Evolutionary conservation across 148 eudicot species (phyloP).

Genomic region (Silene conica): DNA sequence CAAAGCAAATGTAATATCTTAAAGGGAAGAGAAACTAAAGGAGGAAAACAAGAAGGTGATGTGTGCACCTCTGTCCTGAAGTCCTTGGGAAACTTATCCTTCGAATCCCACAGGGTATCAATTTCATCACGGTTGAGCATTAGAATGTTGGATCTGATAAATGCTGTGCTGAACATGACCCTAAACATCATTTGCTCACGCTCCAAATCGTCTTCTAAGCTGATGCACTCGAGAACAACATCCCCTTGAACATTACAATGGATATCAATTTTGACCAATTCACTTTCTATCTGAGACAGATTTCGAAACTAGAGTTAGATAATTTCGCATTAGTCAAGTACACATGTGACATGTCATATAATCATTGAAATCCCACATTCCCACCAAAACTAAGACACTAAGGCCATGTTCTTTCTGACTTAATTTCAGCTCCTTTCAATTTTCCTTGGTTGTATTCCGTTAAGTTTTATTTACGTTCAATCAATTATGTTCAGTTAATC

Average conservation of each 20-base stretch:
- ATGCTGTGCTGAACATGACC: slow-evolving; percentile 84
- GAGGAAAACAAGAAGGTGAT: neutral
- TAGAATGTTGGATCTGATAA: slow-evolving; percentile 76
- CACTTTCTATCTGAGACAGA: slow-evolving; percentile 61
- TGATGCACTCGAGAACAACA: slow-evolving; percentile 82
- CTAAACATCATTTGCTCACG: slow-evolving; percentile 69
- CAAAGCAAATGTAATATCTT: neutral
- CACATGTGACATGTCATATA: neutral
- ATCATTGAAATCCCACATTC: slow-evolving; percentile 4
- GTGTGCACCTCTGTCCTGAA: slow-evolving; percentile 68
- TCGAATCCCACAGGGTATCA: slow-evolving; percentile 60
- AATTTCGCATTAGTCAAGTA: neutral
- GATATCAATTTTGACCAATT: slow-evolving; percentile 63
- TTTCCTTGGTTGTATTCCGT: too few relatives aligned
- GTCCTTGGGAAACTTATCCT: slow-evolving; percentile 57
- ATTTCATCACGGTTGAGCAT: slow-evolving; percentile 80
- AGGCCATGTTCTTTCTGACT: too few relatives aligned
- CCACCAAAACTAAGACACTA: slow-evolving; percentile 3
- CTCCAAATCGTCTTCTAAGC: slow-evolving; percentile 53
- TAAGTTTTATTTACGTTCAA: too few relatives aligned
- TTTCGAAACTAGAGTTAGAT: slow-evolving; percentile 2
- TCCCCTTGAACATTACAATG: slow-evolving; percentile 82
- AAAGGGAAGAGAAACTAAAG: neutral
- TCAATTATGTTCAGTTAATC: too few relatives aligned
- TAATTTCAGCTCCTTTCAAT: too few relatives aligned